Percentiles rank a stretch among this genome's conserved stretches.
Evolutionary conservation across 2,329 filamentous ascomycete genomes (phyloP).

Genomic region (Lecanoromycetidae sp.): DNA sequence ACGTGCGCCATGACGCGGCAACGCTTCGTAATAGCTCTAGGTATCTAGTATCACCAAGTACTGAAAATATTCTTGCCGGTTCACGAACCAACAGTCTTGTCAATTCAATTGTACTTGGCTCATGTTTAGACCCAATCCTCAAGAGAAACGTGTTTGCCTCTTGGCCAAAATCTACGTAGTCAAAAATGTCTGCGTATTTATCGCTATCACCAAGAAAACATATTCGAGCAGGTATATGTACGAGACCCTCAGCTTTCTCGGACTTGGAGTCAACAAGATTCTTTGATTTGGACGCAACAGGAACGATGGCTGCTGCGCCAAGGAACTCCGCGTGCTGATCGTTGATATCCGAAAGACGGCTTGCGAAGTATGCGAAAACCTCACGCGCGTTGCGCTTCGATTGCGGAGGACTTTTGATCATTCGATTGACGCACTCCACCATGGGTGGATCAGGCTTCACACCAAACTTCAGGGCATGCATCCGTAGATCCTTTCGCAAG

Average conservation of each 20-base stretch:
- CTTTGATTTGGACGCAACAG: constrained; percentile 38
- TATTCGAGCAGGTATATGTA: constrained; percentile 54
- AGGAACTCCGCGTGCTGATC: constrained; percentile 49
- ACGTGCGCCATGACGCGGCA: constrained; percentile 54
- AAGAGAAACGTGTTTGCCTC: constrained; percentile 82
- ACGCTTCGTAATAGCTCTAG: constrained; percentile 68
- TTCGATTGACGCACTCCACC: constrained; percentile 57
- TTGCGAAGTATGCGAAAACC: constrained; percentile 74
- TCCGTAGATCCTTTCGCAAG: constrained; percentile 60
- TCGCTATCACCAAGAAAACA: constrained; percentile 67
- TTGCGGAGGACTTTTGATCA: constrained; percentile 61
- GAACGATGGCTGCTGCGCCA: constrained; percentile 57
- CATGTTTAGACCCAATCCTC: constrained; percentile 78
- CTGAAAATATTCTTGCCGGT: constrained; percentile 67
- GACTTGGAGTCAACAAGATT: constrained; percentile 21
- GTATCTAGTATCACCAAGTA: constrained; percentile 75
- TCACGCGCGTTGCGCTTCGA: constrained; percentile 53
- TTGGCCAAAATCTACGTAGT: constrained; percentile 87
- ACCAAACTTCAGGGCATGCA: constrained; percentile 74
- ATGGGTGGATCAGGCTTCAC: constrained; percentile 74
- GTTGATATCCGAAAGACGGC: constrained; percentile 61
- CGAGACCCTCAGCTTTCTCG: constrained; percentile 35
- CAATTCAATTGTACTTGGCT: constrained; percentile 78
- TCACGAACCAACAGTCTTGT: constrained; percentile 73
- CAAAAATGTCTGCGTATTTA: constrained; percentile 80